A percentile compares a stretch with the other conserved stretches of the same genome.
Conservation (phyloP, 257 asterid species). For the Salvia splendens region DNA sequence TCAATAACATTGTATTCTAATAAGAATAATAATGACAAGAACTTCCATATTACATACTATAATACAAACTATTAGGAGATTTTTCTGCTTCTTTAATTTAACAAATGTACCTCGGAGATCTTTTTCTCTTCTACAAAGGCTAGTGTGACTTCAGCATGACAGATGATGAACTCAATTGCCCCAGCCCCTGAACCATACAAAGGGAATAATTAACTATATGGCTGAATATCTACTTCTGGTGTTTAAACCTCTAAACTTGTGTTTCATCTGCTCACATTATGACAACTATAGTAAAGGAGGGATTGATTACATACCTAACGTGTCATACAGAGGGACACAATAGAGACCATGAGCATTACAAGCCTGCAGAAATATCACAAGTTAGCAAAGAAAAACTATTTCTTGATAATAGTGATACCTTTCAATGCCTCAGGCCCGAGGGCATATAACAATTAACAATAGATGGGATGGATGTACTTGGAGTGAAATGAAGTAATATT, state of each 20-base stretch:
- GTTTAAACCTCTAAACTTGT: conserved; percentile 28
- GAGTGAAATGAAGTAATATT: conserved; percentile 8
- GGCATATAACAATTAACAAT: conserved; percentile 14
- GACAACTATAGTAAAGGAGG: conserved; percentile 21
- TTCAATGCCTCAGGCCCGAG: conserved; percentile 19
- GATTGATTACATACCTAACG: conserved; percentile 62
- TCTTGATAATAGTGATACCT: conserved; percentile 11
- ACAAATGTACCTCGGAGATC: conserved; percentile 65
- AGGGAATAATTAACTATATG: conserved; percentile 28
- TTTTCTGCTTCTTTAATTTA: conserved; percentile 8
- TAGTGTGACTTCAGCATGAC: conserved; percentile 90
- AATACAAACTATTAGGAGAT: conserved; percentile 25
- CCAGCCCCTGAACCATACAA: conserved; percentile 75
- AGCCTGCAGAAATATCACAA: conserved; percentile 65
- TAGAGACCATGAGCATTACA: conserved; percentile 94
- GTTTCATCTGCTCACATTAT: neutral
- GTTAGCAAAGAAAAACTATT: conserved; percentile 19
- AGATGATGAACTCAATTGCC: conserved; percentile 85
- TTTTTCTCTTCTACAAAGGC: conserved; percentile 94
- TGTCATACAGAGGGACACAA: conserved; percentile 92
- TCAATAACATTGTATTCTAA: neutral
- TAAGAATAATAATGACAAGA: neutral
- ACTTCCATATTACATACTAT: neutral
- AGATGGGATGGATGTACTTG: conserved; percentile 5
- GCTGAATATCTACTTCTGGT: conserved; percentile 7